Evolutionary conservation across 495 filamentous ascomycete genomes (phyloP).

Genomic region (Emericellopsis terricola): DNA sequence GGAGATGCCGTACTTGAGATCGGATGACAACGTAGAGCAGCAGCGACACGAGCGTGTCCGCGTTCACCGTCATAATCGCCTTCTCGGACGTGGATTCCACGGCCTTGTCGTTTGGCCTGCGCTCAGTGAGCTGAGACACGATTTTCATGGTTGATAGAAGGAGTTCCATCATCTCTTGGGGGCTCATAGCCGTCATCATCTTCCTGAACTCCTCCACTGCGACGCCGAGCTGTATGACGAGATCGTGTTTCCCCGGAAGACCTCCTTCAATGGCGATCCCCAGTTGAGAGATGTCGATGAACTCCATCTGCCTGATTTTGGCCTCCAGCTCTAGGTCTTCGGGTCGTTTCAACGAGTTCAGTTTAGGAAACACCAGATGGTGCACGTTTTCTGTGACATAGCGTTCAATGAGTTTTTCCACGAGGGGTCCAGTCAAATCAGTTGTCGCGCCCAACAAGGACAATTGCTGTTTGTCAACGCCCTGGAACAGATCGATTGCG

Average conservation of each 20-base stretch:
- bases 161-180: conserved; percentile 88
- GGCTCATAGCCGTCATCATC: conserved; percentile 65
- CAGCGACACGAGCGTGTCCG: conserved; percentile 86
- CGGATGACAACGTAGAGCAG: conserved; percentile 86
- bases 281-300: conserved; percentile 86
- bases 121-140: conserved; percentile 42
- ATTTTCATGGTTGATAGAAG: conserved; percentile 75
- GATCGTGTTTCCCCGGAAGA: conserved; percentile 47
- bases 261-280: conserved; percentile 70
- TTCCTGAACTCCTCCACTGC: conserved; percentile 84
- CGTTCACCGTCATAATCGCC: conserved; percentile 66
- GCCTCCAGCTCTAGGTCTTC: conserved; percentile 87
- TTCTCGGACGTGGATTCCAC: conserved; percentile 15
- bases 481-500: conserved; percentile 88
- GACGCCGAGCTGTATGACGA: conserved; percentile 48
- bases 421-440: conserved; percentile 77
- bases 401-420: conserved; percentile 86
- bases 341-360: conserved; percentile 56
- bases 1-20: conserved; percentile 72
- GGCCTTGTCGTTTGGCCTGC: conserved; percentile 12
- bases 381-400: conserved; percentile 92
- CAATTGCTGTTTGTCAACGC: conserved; percentile 87
- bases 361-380: conserved; percentile 59
- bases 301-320: conserved; percentile 80
- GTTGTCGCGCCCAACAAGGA: conserved; percentile 84